Evolutionary conservation across 2,329 filamentous ascomycete species (phyloP), one percentile per base, ranked within the genome.

Genomic region (Exophiala aquamarina): DNA sequence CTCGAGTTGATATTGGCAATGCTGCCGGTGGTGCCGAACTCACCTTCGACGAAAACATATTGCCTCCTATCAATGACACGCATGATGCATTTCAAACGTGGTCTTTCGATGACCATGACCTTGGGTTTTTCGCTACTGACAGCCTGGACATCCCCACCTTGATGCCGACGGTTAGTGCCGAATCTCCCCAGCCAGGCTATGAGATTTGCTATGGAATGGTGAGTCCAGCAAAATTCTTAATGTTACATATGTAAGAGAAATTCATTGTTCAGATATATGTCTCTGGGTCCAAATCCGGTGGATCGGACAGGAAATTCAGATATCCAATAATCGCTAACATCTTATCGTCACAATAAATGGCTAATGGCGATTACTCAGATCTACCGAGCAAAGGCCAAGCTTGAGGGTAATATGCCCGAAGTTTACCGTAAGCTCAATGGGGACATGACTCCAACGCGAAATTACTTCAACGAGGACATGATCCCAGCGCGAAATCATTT

Each of bases 181-280:
- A 26, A 11, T 26, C 6, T 26, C 11, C 6, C 11, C 6, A 11
- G 11, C 23, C 6, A 26, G 23, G 23, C 23, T 11, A 26, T 26
- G 32, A 45, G 19, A 19, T 39, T 2, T 52, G 49, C 39, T 49
- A 44, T 37, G 49, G 49, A 29, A 52, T 52, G 49, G 49, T 52
- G 14, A 44, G 48, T 51, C 19, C 19, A 33, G 15, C 4, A 29
- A 20, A 15, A 3, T 17, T 4, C 4, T 2, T 9, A 33, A 40
- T 48, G 19, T 44, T 21, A 21, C 20, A n/a, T n/a, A n/a, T n/a
- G n/a, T n/a, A n/a, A n/a, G n/a, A n/a, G n/a, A n/a, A n/a, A n/a
- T n/a, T n/a, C n/a, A n/a, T n/a, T n/a, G n/a, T n/a, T n/a, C n/a
- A n/a, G n/a, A n/a, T n/a, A n/a, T n/a, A n/a, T n/a, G n/a, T n/a